Evolutionary conservation across 176 grass and related monocot genomes (phyloP).

Genomic region (Tillandsia fasciculata): DNA sequence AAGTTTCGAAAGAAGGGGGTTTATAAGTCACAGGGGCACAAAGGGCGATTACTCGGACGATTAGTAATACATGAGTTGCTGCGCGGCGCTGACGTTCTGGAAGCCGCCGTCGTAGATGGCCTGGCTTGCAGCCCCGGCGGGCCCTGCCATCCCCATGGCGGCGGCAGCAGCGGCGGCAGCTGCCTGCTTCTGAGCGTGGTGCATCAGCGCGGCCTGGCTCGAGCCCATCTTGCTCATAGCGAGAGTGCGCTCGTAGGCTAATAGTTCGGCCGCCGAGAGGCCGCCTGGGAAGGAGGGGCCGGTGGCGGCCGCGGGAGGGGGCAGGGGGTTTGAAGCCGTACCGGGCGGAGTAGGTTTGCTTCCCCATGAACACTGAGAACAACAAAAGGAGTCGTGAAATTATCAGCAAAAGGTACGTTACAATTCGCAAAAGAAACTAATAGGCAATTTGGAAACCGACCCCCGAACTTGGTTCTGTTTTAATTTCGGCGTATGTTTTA

Average conservation of each 20-base stretch:
- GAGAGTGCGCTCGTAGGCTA: slow-evolving; percentile 66
- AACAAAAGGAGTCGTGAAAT: neutral
- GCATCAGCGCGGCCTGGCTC: slow-evolving; percentile 37
- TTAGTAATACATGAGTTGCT: slow-evolving; percentile 96
- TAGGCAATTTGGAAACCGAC: neutral
- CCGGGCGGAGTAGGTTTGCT: slow-evolving; percentile 91
- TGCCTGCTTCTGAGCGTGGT: slow-evolving; percentile 54
- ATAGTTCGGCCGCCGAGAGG: slow-evolving; percentile 47
- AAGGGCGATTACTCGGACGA: neutral
- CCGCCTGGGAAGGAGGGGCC: slow-evolving; percentile 28
- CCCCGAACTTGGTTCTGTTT: too few species aligned
- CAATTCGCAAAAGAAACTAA: neutral
- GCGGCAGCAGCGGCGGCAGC: neutral
- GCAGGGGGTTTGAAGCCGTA: slow-evolving; percentile 55
- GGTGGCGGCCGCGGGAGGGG: slow-evolving; percentile 40
- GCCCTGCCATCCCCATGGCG: slow-evolving; percentile 34
- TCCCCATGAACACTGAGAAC: slow-evolving; percentile 87
- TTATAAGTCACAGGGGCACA: neutral
- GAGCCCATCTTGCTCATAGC: slow-evolving; percentile 60
- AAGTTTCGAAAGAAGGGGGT: neutral
- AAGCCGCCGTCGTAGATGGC: slow-evolving; percentile 64
- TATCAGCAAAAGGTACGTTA: neutral
- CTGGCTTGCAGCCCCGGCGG: slow-evolving; percentile 54
- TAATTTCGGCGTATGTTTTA: too few species aligned
- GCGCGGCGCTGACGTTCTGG: slow-evolving; percentile 42